These are phyloP conservation scores for Chaetomidium leptoderma DNA, from an alignment of 495 filamentous ascomycete genomes.

Conservation along the genomic window DNA sequence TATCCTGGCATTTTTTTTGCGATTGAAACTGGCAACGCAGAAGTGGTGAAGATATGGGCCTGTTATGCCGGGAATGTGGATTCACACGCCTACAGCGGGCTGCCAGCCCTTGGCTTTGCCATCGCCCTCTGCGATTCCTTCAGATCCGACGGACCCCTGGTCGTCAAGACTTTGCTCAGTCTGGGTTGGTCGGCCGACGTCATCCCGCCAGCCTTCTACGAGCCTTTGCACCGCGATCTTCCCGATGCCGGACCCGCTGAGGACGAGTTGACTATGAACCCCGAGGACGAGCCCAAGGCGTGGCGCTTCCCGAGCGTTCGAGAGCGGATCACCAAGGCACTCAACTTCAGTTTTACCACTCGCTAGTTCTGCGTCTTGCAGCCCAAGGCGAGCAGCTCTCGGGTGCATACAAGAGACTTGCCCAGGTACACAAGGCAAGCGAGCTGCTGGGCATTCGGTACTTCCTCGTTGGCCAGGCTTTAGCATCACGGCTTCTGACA, in stretches of 20 bases:
- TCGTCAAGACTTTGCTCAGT: background rate
- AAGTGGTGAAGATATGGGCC: background rate
- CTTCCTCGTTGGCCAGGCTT: slow-evolving; percentile 1
- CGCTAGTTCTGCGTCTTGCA: background rate
- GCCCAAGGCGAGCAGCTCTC: background rate
- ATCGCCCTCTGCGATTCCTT: background rate
- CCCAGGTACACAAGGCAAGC: background rate
- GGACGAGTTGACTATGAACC: background rate
- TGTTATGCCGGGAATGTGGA: background rate
- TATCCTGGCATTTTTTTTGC: background rate
- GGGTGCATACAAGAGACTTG: background rate
- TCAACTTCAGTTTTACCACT: background rate
- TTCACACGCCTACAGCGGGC: background rate
- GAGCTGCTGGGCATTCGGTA: background rate
- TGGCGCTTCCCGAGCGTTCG: background rate
- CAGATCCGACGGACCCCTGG: background rate
- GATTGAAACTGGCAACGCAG: background rate
- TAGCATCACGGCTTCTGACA: background rate
- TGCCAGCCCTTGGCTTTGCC: background rate
- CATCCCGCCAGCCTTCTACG: background rate
- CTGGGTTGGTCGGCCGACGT: background rate
- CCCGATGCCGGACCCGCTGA: background rate
- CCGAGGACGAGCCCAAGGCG: background rate
- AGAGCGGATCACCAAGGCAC: background rate
- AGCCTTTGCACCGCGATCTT: background rate